Conservation (phyloP, 1,284 basidiomycete species). For the Boletellus sp. region DNA sequence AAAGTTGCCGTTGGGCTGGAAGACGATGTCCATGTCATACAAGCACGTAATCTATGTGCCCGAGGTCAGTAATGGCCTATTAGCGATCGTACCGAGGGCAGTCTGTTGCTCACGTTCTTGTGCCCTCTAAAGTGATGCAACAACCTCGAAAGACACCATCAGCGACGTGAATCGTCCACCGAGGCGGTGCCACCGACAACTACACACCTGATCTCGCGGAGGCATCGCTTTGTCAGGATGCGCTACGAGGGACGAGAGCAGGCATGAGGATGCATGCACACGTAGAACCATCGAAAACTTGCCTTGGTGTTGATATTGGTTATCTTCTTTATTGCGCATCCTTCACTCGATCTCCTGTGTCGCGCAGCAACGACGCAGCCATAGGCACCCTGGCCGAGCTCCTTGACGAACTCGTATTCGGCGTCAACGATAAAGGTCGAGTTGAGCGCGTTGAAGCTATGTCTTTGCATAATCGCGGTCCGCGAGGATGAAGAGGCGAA, state of each 20-base stretch:
- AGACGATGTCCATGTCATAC: constrained; percentile 97
- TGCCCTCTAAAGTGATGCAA: constrained; percentile 95
- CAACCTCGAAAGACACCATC: constrained; percentile 46
- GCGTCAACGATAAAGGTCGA: constrained; percentile 85
- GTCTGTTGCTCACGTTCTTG: constrained; percentile 71
- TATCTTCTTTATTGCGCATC: constrained; percentile 95
- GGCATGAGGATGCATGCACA: neutral
- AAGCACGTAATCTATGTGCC: constrained; percentile 75
- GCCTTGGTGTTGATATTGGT: constrained; percentile 97
- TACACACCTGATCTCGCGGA: constrained; percentile 85
- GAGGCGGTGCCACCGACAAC: neutral
- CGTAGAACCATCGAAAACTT: constrained; percentile 10
- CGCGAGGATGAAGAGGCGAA: constrained; percentile 9
- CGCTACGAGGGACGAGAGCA: constrained; percentile 45
- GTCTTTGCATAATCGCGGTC: constrained; percentile 43
- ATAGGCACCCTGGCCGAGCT: constrained; percentile 92
- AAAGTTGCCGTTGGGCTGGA: constrained; percentile 84
- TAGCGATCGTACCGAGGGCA: constrained; percentile 12
- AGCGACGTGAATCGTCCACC: constrained; percentile 1
- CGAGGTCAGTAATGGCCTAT: constrained; percentile 5
- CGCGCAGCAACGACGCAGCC: constrained; percentile 88
- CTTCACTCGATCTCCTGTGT: constrained; percentile 82
- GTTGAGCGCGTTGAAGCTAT: constrained; percentile 77
- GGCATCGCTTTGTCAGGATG: constrained; percentile 91
- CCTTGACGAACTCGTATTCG: constrained; percentile 92